Evolutionary conservation across 768 basidiomycete species (phyloP).

Genomic region (Daedaleopsis sinensis): DNA sequence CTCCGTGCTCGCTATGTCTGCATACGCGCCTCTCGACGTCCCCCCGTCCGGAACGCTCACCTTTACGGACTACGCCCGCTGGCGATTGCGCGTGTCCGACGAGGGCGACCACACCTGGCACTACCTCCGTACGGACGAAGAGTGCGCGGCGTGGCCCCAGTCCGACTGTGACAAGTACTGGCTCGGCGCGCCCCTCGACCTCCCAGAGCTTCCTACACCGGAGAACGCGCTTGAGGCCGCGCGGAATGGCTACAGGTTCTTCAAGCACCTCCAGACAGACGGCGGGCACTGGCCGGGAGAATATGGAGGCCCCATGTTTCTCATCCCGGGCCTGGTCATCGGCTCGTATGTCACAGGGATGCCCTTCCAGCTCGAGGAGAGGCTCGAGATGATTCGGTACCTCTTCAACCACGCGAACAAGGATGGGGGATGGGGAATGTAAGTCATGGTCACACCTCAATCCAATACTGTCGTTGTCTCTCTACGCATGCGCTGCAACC

Average conservation of each 20-base stretch:
- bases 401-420: slow-evolving; percentile 81
- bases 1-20: slow-evolving; percentile 1
- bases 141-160: slow-evolving; percentile 72
- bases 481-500: too few species aligned
- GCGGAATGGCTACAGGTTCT: slow-evolving; percentile 85
- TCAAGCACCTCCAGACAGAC: slow-evolving; percentile 83
- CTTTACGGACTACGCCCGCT: slow-evolving; percentile 80
- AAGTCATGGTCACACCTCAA: slow-evolving; percentile 35
- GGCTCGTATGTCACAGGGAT: slow-evolving; percentile 90
- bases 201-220: slow-evolving; percentile 64
- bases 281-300: slow-evolving; percentile 97
- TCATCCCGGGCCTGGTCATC: slow-evolving; percentile 89
- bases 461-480: too few species aligned
- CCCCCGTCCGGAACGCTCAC: slow-evolving; percentile 52
- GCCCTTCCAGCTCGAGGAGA: slow-evolving; percentile 78
- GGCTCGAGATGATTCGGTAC: slow-evolving; percentile 89
- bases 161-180: slow-evolving; percentile 84
- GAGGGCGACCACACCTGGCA: slow-evolving; percentile 87
- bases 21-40: slow-evolving; percentile 48
- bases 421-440: slow-evolving; percentile 98
- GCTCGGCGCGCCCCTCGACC: slow-evolving; percentile 73
- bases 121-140: slow-evolving; percentile 69
- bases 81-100: slow-evolving; percentile 76
- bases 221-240: slow-evolving; percentile 78
- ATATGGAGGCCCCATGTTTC: slow-evolving; percentile 91